These are phyloP conservation scores for Fusarium marasasianum DNA, from an alignment of 2,329 filamentous ascomycete species.

Conservation along the genomic window DNA sequence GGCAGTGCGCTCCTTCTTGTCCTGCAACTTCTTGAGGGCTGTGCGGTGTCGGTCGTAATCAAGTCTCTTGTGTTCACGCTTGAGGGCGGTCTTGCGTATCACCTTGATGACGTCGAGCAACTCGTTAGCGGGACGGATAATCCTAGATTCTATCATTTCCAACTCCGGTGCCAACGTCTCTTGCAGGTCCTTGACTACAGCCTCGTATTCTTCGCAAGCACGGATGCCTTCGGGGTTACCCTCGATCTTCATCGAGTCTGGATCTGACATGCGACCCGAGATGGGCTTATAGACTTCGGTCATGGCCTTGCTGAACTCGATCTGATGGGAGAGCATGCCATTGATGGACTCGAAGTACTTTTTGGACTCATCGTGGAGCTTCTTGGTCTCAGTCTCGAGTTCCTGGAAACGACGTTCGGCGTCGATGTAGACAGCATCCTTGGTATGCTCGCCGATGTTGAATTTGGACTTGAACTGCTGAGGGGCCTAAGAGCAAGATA, in stretches of 20 bases:
- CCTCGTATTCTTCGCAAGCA: slow-evolving; percentile 96
- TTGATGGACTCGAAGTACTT: slow-evolving; percentile 99
- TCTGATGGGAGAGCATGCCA: slow-evolving; percentile 96
- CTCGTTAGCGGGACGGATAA: slow-evolving; percentile 93
- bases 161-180: slow-evolving; percentile 89
- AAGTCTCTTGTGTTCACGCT: slow-evolving; percentile 96
- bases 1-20: slow-evolving; percentile 94
- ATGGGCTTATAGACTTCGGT: slow-evolving; percentile 98
- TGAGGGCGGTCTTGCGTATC: slow-evolving; percentile 86
- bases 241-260: slow-evolving; percentile 80
- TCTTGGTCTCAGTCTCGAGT: slow-evolving; percentile 95
- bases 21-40: slow-evolving; percentile 90
- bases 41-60: slow-evolving; percentile 91
- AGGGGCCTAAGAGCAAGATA: slow-evolving; percentile 68
- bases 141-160: slow-evolving; percentile 94
- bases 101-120: slow-evolving; percentile 94
- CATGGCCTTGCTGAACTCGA: slow-evolving; percentile 96
- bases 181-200: slow-evolving; percentile 88
- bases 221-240: slow-evolving; percentile 93
- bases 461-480: slow-evolving; percentile 92
- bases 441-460: slow-evolving; percentile 94
- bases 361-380: slow-evolving; percentile 93
- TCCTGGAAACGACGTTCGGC: slow-evolving; percentile 94
- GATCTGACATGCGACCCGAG: slow-evolving; percentile 93
- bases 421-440: slow-evolving; percentile 94